Base-by-base conservation (phyloP, 768 basidiomycete genomes). In the Tubosaeta sp. region DNA sequence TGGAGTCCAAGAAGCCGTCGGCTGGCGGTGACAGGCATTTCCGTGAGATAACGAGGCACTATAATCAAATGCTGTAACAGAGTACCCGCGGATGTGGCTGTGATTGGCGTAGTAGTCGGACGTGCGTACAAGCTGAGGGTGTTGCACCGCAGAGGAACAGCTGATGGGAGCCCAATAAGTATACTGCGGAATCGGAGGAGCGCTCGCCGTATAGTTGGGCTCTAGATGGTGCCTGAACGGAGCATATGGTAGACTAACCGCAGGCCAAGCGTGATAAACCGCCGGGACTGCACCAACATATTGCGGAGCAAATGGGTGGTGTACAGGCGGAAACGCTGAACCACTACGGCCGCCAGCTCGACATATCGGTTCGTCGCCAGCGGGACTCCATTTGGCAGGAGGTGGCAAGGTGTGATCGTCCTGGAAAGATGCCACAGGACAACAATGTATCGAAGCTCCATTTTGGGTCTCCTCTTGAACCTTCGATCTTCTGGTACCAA, bases 301-400 rank as follows among this genome's bases (percentile, higher is more conserved):
- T 47, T 68, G 71, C 29, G 72, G 64, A 22, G 71, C 59, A 27
- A 76, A 64, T 18, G 79, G 66, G 16, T 84, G 74, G 49, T 81
- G 83, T 29, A 84, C 80, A 14, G 84, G 86, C 38, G 85, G 71
- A 51, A 89, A 89, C 38, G 82, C 77, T 2, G 78, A 80, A 49
- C 70, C 78, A 36, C 65, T 64, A 46, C 82, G 73, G 57, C 74
- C 77, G 47, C 72, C 69, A 46, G 79, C 75, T 30, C 82, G 77
- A 27, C 79, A 67, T 51, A 90, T 79, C 16, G 86, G 87, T 58
- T 89, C 88, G 58, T 87, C 87, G n/a, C 77, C 84, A 12, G 82
- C 77, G 43, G 88, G 87, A 60, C 86, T 87, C 88, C 88, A 90
- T 65, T 83, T 83, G 3, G 87, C 82, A 21, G 88, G 87, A 21